Evolutionary conservation across 2,329 filamentous ascomycete genomes (phyloP).

Genomic region (Cytospora chrysosperma): DNA sequence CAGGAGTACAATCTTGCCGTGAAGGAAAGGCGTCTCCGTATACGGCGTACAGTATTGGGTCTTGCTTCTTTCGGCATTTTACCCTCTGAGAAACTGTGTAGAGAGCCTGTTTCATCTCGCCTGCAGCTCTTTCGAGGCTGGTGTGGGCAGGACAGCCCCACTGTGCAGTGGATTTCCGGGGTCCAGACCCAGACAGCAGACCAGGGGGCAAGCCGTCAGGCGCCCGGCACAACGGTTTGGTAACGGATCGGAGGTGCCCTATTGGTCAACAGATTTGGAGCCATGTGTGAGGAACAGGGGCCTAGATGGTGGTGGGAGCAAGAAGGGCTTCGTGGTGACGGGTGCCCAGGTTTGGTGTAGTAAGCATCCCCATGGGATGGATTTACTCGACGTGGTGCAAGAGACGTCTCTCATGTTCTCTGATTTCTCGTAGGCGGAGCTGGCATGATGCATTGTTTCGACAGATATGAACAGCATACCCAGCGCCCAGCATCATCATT

Average conservation of each 20-base stretch:
- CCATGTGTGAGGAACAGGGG: conserved; percentile 8
- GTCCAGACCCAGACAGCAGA: neutral
- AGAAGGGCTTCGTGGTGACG: neutral
- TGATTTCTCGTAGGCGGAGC: neutral
- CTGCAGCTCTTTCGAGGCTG: conserved; percentile 12
- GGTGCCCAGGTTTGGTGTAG: neutral
- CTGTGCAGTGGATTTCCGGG: neutral
- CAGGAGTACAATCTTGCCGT: neutral
- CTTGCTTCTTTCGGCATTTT: conserved; percentile 13
- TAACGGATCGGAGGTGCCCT: neutral
- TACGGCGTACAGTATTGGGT: neutral
- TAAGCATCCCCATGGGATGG: neutral
- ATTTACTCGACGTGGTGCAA: neutral
- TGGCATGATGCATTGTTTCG: neutral
- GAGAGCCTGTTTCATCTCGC: conserved; percentile 21
- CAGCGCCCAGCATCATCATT: neutral
- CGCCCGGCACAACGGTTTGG: conserved; percentile 20
- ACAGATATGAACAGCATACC: neutral
- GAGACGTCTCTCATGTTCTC: too few relatives aligned
- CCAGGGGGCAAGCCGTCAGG: neutral
- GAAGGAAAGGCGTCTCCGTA: neutral
- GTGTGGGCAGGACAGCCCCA: neutral
- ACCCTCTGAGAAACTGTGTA: conserved; percentile 12
- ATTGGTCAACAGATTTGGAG: conserved; percentile 3
- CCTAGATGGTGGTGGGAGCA: neutral